Evolutionary conservation across 1,284 basidiomycete species (phyloP).

Genomic region (Apiotrichum veenhuisii): DNA sequence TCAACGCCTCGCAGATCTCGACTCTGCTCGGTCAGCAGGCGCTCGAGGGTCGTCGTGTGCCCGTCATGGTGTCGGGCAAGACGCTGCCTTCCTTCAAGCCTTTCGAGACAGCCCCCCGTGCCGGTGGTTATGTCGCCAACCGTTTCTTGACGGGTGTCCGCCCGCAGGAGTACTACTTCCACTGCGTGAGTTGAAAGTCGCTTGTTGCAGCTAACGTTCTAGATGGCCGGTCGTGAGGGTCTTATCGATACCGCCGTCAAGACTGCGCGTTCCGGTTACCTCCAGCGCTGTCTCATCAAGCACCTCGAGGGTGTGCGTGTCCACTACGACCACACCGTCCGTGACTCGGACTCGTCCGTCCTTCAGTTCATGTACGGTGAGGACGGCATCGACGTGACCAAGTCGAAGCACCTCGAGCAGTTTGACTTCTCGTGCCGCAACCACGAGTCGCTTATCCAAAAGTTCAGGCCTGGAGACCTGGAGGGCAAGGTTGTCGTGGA

Average conservation of each 20-base stretch:
- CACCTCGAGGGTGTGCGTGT: conserved; percentile 94
- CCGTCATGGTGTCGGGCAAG: conserved; percentile 98
- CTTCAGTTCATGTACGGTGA: conserved; percentile 98
- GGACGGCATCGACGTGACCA: conserved; percentile 93
- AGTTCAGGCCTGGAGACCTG: conserved; percentile 66
- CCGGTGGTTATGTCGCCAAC: conserved; percentile 99
- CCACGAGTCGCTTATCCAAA: conserved; percentile 71
- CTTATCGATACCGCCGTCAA: conserved; percentile 99
- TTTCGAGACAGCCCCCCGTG: conserved; percentile 94
- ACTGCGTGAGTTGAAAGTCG: conserved; percentile 46
- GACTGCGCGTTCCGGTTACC: conserved; percentile 95
- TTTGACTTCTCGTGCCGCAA: conserved; percentile 94
- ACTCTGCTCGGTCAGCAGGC: conserved; percentile 96
- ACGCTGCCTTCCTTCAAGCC: conserved; percentile 95
- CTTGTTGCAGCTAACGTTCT: conserved; percentile 42
- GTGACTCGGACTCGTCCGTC: conserved; percentile 87
- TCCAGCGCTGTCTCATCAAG: conserved; percentile 97
- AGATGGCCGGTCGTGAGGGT: conserved; percentile 99
- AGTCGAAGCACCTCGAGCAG: conserved; percentile 81
- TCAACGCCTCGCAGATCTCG: conserved; percentile 97
- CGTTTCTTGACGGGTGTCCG: conserved; percentile 98
- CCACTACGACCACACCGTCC: conserved; percentile 97
- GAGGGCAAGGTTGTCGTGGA: conserved; percentile 62
- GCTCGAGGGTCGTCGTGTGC: conserved; percentile 95
- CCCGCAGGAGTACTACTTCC: conserved; percentile 99